Evolutionary conservation across 140 eudicot genomes (phyloP), one percentile per base, ranked within the genome.

Genomic region (Ambrosia hybrid): DNA sequence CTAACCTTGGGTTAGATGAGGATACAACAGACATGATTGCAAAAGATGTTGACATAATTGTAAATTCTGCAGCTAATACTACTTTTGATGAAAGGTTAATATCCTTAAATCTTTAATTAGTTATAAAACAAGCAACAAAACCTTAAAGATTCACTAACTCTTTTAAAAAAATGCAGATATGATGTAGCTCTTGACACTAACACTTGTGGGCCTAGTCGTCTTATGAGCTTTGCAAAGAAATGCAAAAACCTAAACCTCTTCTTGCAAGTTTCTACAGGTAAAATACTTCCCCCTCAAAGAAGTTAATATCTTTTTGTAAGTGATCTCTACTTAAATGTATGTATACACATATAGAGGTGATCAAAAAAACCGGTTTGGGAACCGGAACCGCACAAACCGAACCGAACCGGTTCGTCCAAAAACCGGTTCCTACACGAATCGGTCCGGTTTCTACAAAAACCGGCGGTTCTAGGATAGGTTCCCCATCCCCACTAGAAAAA

Each of bases 41-140:
- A 9, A 83, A 81, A 73, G 91, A 93, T 71, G 98, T 93, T 10
- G 98, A 93, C 56, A 74, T 93, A 66, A 88, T 93, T 37, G 86
- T 93, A 51, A 93, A 93, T 55, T 93, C 98, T 45, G 98, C 98
- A 63, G 98, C 98, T 9, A 93, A 84, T 82, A 93, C 98, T 53
- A 89, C 95, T 71, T 93, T 93, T 43, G 93, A 93, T 81, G 98
- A 93, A 77, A 90, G 98, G 98, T 93, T 76, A 68, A 45, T 64
- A 33, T 39, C 9, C 60, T 62, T 8, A 57, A 12, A 21, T 9
- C 16, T 26, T 1, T 13, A 53, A 43, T 12, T 30, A 34, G 6
- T 74, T 63, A 14, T 15, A 36, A 64, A 61, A 46, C 0, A 12
- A 55, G 5, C 15, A 51, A 17, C 12, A 61, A 5, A 74, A 69